Conservation (phyloP, 1,284 basidiomycete genomes). For the Fomitopsis palustris region DNA sequence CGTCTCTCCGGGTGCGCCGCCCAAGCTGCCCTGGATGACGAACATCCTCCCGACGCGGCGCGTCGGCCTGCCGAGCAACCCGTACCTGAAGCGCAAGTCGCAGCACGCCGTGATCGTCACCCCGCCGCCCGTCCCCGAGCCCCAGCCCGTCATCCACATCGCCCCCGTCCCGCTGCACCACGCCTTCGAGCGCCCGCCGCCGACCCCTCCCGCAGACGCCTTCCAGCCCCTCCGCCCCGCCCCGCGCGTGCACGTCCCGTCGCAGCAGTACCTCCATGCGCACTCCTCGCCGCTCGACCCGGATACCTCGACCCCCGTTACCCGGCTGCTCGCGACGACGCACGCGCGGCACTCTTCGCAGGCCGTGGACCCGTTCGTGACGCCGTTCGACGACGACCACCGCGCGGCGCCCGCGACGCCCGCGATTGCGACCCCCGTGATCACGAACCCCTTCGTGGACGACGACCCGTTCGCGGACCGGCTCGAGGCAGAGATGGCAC, state of each 20-base stretch:
- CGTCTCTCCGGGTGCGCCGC: slow-evolving; percentile 33
- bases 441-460: slow-evolving; percentile 13
- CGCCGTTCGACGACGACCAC: slow-evolving; percentile 73
- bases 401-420: slow-evolving; percentile 6
- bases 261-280: neutral
- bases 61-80: slow-evolving; percentile 13
- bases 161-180: slow-evolving; percentile 47
- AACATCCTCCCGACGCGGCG: slow-evolving; percentile 26
- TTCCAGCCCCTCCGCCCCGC: slow-evolving; percentile 17
- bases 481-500: too few species aligned
- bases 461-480: neutral
- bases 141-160: slow-evolving; percentile 11
- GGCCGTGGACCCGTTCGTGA: slow-evolving; percentile 58
- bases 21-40: slow-evolving; percentile 35
- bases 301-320: slow-evolving; percentile 36
- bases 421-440: neutral
- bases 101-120: slow-evolving; percentile 32
- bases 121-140: slow-evolving; percentile 17
- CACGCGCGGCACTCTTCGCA: slow-evolving; percentile 38
- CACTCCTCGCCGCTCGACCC: slow-evolving; percentile 13
- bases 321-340: slow-evolving; percentile 44
- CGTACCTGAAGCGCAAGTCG: slow-evolving; percentile 21
- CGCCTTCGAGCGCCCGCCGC: slow-evolving; percentile 14
- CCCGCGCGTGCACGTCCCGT: slow-evolving; percentile 12
- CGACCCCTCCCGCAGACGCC: slow-evolving; percentile 3